Base-by-base conservation (phyloP, 2,329 filamentous ascomycete genomes). In the Verticillium isaacii region DNA sequence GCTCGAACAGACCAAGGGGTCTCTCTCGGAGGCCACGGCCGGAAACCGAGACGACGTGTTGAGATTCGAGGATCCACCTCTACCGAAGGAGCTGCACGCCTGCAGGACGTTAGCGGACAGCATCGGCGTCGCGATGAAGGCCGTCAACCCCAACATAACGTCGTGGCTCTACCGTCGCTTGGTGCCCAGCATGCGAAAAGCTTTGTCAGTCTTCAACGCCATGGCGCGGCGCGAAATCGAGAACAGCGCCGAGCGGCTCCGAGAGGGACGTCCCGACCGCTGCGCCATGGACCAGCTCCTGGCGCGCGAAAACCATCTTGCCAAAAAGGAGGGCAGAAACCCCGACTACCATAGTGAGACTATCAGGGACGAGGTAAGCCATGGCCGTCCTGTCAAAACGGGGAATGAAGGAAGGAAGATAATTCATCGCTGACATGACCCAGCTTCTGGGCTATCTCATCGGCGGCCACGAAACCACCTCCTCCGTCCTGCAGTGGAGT, bases 281-380 rank as follows among this genome's bases (percentile, higher is more conserved):
- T 58, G 66, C 54, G 71, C 71, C 1, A 64, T 72, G 25, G 74
- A 76, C 45, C 68, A 75, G 45, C 68, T 77, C 5, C 60, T 77
- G 2, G 67, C 68, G 62, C 65, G 75, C 11, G 75, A 77, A 65
- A 67, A 69, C 25, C 39, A 58, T 1, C 62, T 69, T 0, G 73
- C 75, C 0, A 61, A 69, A 41, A 77, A 74, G 32, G 68, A 67
- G 14, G 69, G 66, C 0, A 66, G 73, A 3, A 45, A 62, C 17
- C 73, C 73, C 0, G 59, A 71, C 12, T 75, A 75, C 32, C 60
- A 71, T 52, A 72, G 68, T 1, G 59, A 64, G 8, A 66, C 62
- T 1, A 72, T 77, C n/a, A 66, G 67, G 34, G 72, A 75, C 60
- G 75, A 77, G 66, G 72, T 72, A 59, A 36, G 67, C 8, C 11